These are phyloP conservation scores for Chaetomium sp. DNA, from an alignment of 2,329 filamentous ascomycete species.

Conservation along the genomic window DNA sequence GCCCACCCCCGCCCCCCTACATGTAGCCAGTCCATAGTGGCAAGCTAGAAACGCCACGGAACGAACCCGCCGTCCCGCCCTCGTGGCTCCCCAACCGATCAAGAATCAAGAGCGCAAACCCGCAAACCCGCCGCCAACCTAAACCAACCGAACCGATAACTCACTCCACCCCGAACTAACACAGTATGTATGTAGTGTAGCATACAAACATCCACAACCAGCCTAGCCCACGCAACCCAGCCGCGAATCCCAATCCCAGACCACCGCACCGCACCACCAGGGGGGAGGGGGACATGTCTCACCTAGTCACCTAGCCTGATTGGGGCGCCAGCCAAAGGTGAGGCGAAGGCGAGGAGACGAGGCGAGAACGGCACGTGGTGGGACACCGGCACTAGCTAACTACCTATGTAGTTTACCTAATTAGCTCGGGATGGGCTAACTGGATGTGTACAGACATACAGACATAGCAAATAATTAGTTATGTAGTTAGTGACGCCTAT, in stretches of 20 bases:
- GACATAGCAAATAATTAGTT: too few species aligned
- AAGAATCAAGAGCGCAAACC: background rate
- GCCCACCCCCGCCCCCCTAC: background rate
- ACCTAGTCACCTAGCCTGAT: background rate
- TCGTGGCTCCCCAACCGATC: background rate
- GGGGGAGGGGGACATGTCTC: background rate
- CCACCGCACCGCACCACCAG: too few species aligned
- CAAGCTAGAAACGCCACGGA: background rate
- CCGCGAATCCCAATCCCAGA: background rate
- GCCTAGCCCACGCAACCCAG: background rate
- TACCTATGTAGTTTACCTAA: too few species aligned
- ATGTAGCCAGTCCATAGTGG: too few species aligned
- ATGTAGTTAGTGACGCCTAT: too few species aligned
- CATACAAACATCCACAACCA: background rate
- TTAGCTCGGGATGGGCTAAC: too few species aligned
- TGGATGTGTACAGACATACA: too few species aligned
- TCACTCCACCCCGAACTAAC: too few species aligned
- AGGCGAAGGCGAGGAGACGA: too few species aligned
- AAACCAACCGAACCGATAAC: background rate
- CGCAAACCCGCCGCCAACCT: background rate
- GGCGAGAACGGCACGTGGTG: background rate
- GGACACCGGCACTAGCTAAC: too few species aligned
- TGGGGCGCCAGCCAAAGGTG: background rate
- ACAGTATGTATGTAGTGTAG: background rate
- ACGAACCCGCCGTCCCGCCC: background rate